A percentile compares a stretch with the other conserved stretches of the same genome.
phyloP scores from a whole-genome alignment of 2,329 filamentous ascomycete genomes.

The Coniochaeta sp. region DNA sequence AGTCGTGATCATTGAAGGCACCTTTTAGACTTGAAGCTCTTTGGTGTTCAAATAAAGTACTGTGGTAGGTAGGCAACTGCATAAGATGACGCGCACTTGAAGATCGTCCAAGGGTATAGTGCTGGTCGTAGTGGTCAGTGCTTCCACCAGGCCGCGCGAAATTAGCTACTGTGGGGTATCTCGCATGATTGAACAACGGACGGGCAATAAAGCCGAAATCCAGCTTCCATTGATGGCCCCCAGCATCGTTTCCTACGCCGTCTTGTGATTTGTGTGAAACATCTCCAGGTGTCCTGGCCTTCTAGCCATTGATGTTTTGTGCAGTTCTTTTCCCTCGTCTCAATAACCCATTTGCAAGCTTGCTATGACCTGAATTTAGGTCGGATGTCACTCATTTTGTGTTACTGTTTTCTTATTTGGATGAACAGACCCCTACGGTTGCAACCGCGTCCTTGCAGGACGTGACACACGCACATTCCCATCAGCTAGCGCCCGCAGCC shows the following conservation, averaged over 20 bases:
- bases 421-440: background rate
- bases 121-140: background rate
- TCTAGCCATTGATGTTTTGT: background rate
- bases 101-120: background rate
- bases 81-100: background rate
- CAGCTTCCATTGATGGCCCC: background rate
- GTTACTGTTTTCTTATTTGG: background rate
- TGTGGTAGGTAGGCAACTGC: too few relatives aligned
- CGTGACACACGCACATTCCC: background rate
- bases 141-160: background rate
- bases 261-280: background rate
- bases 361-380: background rate
- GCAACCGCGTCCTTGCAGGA: background rate
- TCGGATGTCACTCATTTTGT: background rate
- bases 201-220: constrained; percentile 1
- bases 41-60: too few relatives aligned
- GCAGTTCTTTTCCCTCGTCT: background rate
- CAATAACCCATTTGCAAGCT: background rate
- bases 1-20: background rate
- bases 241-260: background rate
- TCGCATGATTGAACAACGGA: background rate
- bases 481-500: background rate
- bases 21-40: background rate
- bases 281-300: background rate
- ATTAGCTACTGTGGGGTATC: background rate